These are phyloP conservation scores for Xerocomus spinulosus DNA, from an alignment of 768 basidiomycete species.

Conservation along the genomic window DNA sequence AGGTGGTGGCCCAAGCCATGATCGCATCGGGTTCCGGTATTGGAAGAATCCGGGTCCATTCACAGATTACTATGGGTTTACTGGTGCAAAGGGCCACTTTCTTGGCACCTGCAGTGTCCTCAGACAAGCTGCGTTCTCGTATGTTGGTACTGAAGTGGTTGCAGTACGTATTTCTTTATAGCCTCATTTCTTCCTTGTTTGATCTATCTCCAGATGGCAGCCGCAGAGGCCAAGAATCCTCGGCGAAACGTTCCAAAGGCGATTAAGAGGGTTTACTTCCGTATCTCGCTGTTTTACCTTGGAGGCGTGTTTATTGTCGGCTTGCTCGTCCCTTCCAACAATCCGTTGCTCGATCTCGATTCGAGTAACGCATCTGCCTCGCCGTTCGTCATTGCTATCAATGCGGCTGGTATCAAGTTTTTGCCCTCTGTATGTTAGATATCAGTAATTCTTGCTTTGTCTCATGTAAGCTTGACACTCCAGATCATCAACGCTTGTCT, in stretches of 20 bases:
- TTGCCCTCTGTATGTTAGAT: slow-evolving; percentile 40
- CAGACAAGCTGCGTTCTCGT: slow-evolving; percentile 57
- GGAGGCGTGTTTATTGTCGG: slow-evolving; percentile 45
- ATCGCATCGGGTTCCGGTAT: slow-evolving; percentile 46
- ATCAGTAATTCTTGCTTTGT: background rate
- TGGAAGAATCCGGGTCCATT: slow-evolving; percentile 57
- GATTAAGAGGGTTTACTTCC: slow-evolving; percentile 42
- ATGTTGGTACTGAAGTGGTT: slow-evolving; percentile 52
- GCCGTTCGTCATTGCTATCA: slow-evolving; percentile 57
- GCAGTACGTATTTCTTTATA: slow-evolving; percentile 28
- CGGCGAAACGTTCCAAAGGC: slow-evolving; percentile 39
- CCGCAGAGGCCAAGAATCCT: slow-evolving; percentile 50
- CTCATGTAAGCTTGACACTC: background rate
- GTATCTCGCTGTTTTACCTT: slow-evolving; percentile 36
- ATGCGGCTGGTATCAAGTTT: slow-evolving; percentile 54
- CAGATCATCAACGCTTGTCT: slow-evolving; percentile 37
- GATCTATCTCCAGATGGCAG: slow-evolving; percentile 32
- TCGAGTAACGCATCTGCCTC: slow-evolving; percentile 40
- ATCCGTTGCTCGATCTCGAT: slow-evolving; percentile 36
- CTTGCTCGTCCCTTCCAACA: slow-evolving; percentile 47
- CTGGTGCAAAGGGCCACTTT: slow-evolving; percentile 49
- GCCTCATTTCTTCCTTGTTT: background rate
- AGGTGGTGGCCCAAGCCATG: slow-evolving; percentile 52
- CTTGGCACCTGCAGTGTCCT: slow-evolving; percentile 48
- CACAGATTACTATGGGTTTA: slow-evolving; percentile 36